These are phyloP conservation scores for Trichophyton simii DNA, from an alignment of 2,329 filamentous ascomycete genomes.

Conservation along the genomic window DNA sequence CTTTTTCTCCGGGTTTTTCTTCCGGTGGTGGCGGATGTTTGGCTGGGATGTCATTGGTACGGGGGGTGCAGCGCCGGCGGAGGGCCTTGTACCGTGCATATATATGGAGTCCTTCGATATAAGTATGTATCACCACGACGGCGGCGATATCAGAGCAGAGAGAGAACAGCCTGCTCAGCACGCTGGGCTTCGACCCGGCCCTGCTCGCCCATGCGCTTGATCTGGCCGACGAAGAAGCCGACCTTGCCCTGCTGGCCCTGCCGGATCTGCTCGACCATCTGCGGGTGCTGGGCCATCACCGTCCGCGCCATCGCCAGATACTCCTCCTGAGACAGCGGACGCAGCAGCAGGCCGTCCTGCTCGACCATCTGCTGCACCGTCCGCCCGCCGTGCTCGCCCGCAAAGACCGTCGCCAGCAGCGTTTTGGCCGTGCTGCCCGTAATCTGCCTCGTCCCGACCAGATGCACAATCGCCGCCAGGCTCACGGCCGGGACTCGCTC, in stretches of 20 bases:
- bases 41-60: too few species aligned
- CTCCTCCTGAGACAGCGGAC: conserved; percentile 42
- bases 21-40: too few species aligned
- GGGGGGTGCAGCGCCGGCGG: too few species aligned
- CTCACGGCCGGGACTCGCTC: conserved; percentile 29
- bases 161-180: conserved; percentile 43
- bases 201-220: conserved; percentile 49
- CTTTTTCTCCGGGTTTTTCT: too few species aligned
- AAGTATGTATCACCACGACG: background rate
- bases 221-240: conserved; percentile 56
- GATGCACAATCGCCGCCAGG: conserved; percentile 36
- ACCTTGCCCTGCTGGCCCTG: conserved; percentile 53
- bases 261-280: conserved; percentile 48
- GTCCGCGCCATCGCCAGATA: conserved; percentile 44
- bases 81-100: background rate
- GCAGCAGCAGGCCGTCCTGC: conserved; percentile 43
- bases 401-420: conserved; percentile 44
- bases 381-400: conserved; percentile 32
- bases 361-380: conserved; percentile 43
- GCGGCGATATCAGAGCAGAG: conserved; percentile 21
- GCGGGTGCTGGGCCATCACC: conserved; percentile 42
- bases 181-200: conserved; percentile 50
- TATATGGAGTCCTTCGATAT: background rate
- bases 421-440: conserved; percentile 48
- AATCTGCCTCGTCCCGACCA: conserved; percentile 33